Base-by-base conservation (phyloP, 148 eudicot species). In the Hydrangea macrophylla region DNA sequence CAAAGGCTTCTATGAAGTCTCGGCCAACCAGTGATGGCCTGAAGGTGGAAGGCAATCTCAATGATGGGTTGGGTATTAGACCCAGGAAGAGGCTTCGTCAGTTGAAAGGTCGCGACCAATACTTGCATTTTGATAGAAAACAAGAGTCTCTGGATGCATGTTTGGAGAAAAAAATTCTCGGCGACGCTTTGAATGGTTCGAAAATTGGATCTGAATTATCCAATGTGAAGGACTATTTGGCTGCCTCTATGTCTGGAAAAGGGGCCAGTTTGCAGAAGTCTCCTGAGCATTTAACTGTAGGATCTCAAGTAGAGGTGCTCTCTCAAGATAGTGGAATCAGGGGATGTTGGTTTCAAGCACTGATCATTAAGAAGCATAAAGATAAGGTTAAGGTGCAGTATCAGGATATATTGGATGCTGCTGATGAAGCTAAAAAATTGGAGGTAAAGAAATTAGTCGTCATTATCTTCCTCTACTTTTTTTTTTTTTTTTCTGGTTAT, bases 301-400 rank as follows among this genome's bases (percentile, higher is more conserved):
- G 96, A 20, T 82, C 87, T 60, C 73, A 71, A 55, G 78, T 93
- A 66, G 98, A 93, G 79, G 85, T 90, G 42, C 80, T 93, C 5
- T 90, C 96, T 37, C 96, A 86, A 73, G 98, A 93, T 69, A 93
- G 98, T 83, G 98, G 96, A 71, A 74, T 93, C 53, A 82, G 89
- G 57, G 98, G 98, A 7, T 88, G 94, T 64, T 90, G 98, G 98
- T 93, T 90, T 57, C 77, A 86, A 68, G 96, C 92, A 32, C 37
- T 70, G 63, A 50, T 93, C 36, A 77, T 88, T 24, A 88, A 88
- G 73, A 86, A 76, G 76, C 82, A 80, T 74, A 86, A 83, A 65
- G 80, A 79, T 64, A 93, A 90, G 76, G 80, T 90, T 39, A 93
- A 90, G 80, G 83, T 93, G n/a, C 81, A 68, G 35, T 93, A 93